Evolutionary conservation across 202 grass and related monocot species (phyloP).

Genomic region (Zoysia matrella): DNA sequence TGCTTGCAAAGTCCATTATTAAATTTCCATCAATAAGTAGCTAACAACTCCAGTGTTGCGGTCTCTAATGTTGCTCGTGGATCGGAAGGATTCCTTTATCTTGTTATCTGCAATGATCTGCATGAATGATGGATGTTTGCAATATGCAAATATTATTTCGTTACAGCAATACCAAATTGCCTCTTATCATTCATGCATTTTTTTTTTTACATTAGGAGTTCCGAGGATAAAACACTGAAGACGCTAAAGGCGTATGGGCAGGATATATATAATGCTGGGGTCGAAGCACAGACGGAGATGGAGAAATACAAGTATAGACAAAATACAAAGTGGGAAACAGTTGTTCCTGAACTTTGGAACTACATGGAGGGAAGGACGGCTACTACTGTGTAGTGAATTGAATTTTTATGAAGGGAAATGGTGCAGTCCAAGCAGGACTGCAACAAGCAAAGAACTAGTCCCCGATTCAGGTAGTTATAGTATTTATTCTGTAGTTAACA

Average conservation of each 20-base stretch:
- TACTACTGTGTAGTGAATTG: conserved; percentile 8
- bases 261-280: not conserved
- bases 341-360: conserved; percentile 18
- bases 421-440: not conserved
- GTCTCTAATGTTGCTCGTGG: too few relatives aligned
- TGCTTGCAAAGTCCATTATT: too few relatives aligned
- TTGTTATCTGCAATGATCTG: too few relatives aligned
- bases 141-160: too few relatives aligned
- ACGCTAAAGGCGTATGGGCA: not conserved
- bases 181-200: too few relatives aligned
- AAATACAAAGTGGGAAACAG: not conserved
- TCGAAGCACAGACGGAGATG: not conserved
- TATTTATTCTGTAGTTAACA: not conserved
- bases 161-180: too few relatives aligned
- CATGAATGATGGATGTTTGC: too few relatives aligned
- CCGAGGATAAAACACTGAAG: conserved; percentile 1
- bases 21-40: too few relatives aligned
- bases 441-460: not conserved
- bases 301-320: not conserved
- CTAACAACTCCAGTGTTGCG: too few relatives aligned
- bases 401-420: not conserved
- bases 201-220: not conserved
- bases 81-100: too few relatives aligned
- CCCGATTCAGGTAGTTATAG: not conserved
- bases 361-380: conserved; percentile 9